Evolutionary conservation across 306 rosid genomes (phyloP).

Genomic region (Cicer pinnatifidum): DNA sequence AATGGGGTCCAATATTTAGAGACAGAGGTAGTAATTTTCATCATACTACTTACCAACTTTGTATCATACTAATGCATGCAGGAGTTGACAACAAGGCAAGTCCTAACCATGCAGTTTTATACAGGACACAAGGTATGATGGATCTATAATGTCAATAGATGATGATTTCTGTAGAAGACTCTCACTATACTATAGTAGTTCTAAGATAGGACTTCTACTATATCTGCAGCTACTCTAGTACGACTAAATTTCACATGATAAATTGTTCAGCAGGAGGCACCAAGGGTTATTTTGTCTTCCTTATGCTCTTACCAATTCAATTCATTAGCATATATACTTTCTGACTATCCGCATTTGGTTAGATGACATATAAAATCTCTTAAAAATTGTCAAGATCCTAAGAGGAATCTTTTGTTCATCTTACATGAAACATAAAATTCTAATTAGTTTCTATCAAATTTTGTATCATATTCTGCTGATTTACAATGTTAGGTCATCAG

Average conservation of each 20-base stretch:
- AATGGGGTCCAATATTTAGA: background rate
- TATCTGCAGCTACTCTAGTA: constrained; percentile 27
- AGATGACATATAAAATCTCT: constrained; percentile 20
- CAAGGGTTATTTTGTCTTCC: constrained; percentile 1
- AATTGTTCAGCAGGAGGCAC: constrained; percentile 24
- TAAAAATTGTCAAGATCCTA: constrained; percentile 15
- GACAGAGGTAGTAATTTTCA: background rate
- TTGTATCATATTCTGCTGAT: constrained; percentile 27
- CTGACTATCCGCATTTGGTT: constrained; percentile 4
- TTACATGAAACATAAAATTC: background rate
- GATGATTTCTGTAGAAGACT: background rate
- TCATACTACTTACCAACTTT: constrained; percentile 34
- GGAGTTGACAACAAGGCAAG: constrained; percentile 79
- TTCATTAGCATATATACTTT: constrained; percentile 12
- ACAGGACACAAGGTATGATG: constrained; percentile 69
- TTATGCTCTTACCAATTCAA: constrained; percentile 27
- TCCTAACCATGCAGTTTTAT: constrained; percentile 83
- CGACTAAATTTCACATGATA: constrained; percentile 24
- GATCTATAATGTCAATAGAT: constrained; percentile 33
- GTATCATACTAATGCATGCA: constrained; percentile 48
- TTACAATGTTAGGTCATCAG: background rate
- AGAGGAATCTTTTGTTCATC: constrained; percentile 25
- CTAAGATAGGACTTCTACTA: constrained; percentile 29
- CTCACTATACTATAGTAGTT: background rate
- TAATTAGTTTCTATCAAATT: background rate